Evolutionary conservation across 2,329 filamentous ascomycete genomes (phyloP), one percentile per base, ranked within the genome.

Genomic region (Lecanicillium sp.): DNA sequence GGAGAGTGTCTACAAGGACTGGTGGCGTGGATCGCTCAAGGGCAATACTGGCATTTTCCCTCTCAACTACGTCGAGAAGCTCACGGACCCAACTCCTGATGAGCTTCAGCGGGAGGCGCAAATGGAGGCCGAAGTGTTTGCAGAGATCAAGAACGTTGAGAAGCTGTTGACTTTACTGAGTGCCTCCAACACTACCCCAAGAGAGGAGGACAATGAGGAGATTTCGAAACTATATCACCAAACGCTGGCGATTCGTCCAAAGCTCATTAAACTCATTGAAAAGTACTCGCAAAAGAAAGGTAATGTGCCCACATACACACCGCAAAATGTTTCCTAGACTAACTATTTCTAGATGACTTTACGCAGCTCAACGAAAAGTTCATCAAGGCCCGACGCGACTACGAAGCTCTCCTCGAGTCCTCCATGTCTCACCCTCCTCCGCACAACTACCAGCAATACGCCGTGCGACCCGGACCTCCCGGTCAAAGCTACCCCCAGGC

Each of bases 231-330:
- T 76, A 58, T 98, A 98, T 62, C 90, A 98, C 62, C 89, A 90
- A 54, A 97, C 93, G 0, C 69, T 97, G 54, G 87, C 90, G 3
- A 98, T 98, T 60, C 80, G 93, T 26, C 93, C 93, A 11, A 98
- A 98, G 71, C 72, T 98, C 53, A 97, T 98, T 63, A 94, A 97
- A 70, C 72, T 98, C 42, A 98, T 98, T 63, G 93, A 94, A 53
- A 97, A 97, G 66, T 98, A 98, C 64, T 97, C 93, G 9, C 93
- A 98, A 65, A 97, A 95, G 79, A 98, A 98, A 71, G 90, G 90
- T 91, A 70, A 45, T 29, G 61, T 41, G 8, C 2, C 15, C 7
- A 5, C 8, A 4, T 29, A 29, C 26, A 29, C 7, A 29, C 26
- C 26, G 9, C 8, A 5, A 7, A n/a, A 4, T 2, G 4, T 4